A percentile compares a stretch with the other conserved stretches of the same genome.
These are phyloP conservation scores for Neonectria magnoliae DNA, from an alignment of 2,329 filamentous ascomycete genomes.

Conservation along the genomic window DNA sequence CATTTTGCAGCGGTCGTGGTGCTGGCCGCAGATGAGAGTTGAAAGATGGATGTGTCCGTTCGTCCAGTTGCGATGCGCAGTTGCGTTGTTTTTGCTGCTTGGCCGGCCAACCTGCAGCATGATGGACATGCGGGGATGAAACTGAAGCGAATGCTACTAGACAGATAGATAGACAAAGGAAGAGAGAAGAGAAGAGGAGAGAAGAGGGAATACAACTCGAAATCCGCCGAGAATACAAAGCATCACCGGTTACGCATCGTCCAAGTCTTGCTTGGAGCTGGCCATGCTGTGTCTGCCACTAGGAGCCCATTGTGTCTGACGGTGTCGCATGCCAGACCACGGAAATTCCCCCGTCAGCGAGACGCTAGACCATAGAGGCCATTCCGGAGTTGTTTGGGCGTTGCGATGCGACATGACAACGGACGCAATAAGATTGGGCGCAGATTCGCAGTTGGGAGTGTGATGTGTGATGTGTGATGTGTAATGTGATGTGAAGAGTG, in stretches of 20 bases:
- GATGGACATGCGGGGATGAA: constrained; percentile 4
- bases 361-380: constrained; percentile 10
- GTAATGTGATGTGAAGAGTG: neutral
- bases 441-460: neutral
- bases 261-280: neutral
- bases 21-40: constrained; percentile 9
- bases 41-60: neutral
- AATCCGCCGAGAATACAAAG: neutral
- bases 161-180: neutral
- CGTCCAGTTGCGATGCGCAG: neutral
- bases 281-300: neutral
- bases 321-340: neutral
- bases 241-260: neutral
- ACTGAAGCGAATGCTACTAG: constrained; percentile 9
- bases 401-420: neutral
- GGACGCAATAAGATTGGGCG: neutral
- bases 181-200: neutral
- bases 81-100: neutral
- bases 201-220: neutral
- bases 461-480: neutral
- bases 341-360: neutral
- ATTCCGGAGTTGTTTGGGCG: neutral
- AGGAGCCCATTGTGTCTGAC: neutral
- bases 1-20: constrained; percentile 9
- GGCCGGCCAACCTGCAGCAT: neutral